Evolutionary conservation across 768 basidiomycete species (phyloP), one percentile per base, ranked within the genome.

Genomic region (Hortiboletus flavorubellus): DNA sequence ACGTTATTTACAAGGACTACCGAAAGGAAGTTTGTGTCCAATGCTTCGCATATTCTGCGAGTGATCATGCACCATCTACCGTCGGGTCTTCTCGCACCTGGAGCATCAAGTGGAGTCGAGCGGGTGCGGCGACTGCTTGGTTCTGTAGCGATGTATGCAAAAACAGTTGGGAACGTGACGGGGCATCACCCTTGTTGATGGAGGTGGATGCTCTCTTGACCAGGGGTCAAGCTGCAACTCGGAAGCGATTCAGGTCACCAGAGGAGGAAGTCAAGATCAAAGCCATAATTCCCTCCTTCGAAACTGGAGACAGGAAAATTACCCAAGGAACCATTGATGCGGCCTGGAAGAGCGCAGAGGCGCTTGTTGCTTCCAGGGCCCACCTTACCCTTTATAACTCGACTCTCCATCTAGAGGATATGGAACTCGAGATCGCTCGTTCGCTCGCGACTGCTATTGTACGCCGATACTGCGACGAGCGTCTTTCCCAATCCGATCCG

Each of bases 21-120:
- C 76, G 83, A 39, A 84, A 81, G 65, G 85, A 86, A 64, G 83
- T 86, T 45, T 88, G 86, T 60, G 80, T 77, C 10, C 72, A 79
- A 63, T 88, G 86, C 68, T 87, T 84, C 64, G 75, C 77, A 38
- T 86, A 87, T 63, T 76, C 81, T 26, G 68, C 64, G 23, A 63
- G 72, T 53, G 69, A 71, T 48, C 46, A 65, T 16, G 57, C 53
- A 1, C 56, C 55, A 12, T 53, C 37, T 12, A 53, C 41, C n/a
- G 60, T 68, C 33, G 45, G 49, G 33, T 23, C 54, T 18, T 66
- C 68, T 44, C 69, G 69, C 71, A 72, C 56, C 64, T 85, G 83
- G 83, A 75, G 64, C 39, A 61, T 77, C 60, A 74, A 71, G 53
- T 67, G 72, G 55, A 64, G 50, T 47, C 61, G 42, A 43, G 67